phyloP scores from a whole-genome alignment of 495 filamentous ascomycete species.

The Monascus purpureus region DNA sequence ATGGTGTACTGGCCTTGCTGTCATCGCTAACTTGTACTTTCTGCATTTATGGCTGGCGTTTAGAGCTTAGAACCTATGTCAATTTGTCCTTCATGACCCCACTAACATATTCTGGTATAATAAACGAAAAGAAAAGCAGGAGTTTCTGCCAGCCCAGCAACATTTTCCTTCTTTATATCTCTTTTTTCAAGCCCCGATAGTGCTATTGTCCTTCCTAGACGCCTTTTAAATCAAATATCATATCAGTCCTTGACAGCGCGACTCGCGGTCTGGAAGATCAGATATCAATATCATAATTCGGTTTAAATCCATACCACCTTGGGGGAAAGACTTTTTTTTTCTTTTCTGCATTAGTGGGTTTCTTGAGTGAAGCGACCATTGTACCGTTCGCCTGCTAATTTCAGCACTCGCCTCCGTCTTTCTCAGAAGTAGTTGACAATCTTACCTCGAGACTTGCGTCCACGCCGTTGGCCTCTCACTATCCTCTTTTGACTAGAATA shows the following conservation, averaged over 20 bases:
- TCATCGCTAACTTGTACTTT: not conserved
- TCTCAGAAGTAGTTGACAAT: not conserved
- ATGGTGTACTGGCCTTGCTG: not conserved
- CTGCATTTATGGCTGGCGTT: conserved; percentile 10
- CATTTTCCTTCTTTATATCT: too few species aligned
- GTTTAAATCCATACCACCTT: too few species aligned
- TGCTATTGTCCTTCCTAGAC: too few species aligned
- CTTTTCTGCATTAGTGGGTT: not conserved
- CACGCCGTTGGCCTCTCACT: conserved; percentile 2
- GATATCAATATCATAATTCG: too few species aligned
- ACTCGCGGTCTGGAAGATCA: too few species aligned
- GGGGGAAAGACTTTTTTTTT: not conserved
- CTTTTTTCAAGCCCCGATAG: too few species aligned
- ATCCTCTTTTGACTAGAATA: not conserved
- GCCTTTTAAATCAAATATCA: too few species aligned
- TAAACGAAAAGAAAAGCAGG: too few species aligned
- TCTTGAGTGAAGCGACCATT: conserved; percentile 19
- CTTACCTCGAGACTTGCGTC: conserved; percentile 17
- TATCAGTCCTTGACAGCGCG: too few species aligned
- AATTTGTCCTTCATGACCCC: conserved; percentile 7
- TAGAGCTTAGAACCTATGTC: conserved; percentile 14
- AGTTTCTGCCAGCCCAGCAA: too few species aligned
- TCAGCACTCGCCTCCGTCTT: conserved; percentile 2
- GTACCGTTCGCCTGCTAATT: conserved; percentile 17
- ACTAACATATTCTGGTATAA: too few species aligned